Evolutionary conservation across 139 green algal species (phyloP).

Genomic region (Penium margaritaceum): DNA sequence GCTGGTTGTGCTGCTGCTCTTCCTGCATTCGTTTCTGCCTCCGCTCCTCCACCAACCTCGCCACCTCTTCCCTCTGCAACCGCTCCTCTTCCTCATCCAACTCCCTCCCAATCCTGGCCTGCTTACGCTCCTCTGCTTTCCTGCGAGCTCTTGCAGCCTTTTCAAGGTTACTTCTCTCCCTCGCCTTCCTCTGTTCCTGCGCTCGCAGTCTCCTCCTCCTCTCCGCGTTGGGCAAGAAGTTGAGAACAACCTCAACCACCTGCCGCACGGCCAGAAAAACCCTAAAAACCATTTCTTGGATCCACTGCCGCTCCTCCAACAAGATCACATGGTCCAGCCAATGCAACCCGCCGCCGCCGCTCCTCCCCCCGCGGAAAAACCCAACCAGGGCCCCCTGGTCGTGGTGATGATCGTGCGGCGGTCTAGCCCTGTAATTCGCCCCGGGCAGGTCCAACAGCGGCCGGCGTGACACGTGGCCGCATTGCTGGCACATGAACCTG

Average conservation of each 20-base stretch:
- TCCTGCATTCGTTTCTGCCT: too few species aligned
- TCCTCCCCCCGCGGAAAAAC: background rate
- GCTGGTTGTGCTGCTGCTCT: too few species aligned
- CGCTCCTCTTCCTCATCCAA: slow-evolving; percentile 31
- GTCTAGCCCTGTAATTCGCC: background rate
- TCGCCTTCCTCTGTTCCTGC: background rate
- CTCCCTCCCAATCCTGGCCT: slow-evolving; percentile 21
- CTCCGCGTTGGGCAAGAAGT: slow-evolving; percentile 9
- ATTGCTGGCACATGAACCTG: slow-evolving; percentile 25
- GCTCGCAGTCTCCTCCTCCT: slow-evolving; percentile 3
- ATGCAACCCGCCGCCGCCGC: background rate
- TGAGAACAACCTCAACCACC: slow-evolving; percentile 3
- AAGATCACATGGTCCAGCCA: background rate
- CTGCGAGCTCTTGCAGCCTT: slow-evolving; percentile 6
- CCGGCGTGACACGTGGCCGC: slow-evolving; percentile 30
- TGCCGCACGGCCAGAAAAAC: slow-evolving; percentile 14
- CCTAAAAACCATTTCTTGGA: too few species aligned
- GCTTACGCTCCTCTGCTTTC: slow-evolving; percentile 25
- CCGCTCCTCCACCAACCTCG: slow-evolving; percentile 37
- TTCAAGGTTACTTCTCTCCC: background rate
- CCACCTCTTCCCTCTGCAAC: slow-evolving; percentile 36
- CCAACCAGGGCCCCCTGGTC: background rate
- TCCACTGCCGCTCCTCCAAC: background rate
- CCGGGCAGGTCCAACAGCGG: slow-evolving; percentile 20
- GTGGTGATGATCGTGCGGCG: background rate